Evolutionary conservation across 23 red algal genomes (phyloP).

Genomic region (Agarophyton chilense): DNA sequence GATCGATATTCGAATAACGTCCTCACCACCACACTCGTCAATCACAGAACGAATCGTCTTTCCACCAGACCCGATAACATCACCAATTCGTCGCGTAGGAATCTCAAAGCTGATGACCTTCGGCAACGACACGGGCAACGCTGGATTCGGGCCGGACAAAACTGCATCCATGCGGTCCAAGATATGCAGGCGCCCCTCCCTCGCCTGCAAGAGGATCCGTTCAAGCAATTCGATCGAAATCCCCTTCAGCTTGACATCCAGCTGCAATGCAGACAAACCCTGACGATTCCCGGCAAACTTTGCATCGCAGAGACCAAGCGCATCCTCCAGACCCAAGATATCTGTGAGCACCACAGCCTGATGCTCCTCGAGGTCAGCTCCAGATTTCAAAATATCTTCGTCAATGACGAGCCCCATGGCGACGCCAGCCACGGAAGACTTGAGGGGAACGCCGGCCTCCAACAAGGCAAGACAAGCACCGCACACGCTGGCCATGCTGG

Average conservation of each 20-base stretch:
- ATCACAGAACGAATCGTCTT: conserved; percentile 82
- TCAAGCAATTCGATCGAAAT: conserved; percentile 77
- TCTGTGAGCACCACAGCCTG: conserved; percentile 82
- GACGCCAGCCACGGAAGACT: conserved; percentile 81
- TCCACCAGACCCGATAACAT: conserved; percentile 91
- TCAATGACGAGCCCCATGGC: conserved; percentile 90
- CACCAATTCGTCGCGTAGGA: conserved; percentile 76
- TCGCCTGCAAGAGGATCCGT: conserved; percentile 72
- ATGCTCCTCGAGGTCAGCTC: not conserved
- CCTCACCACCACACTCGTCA: conserved; percentile 93
- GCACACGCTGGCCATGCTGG: conserved; percentile 93
- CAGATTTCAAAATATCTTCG: not conserved
- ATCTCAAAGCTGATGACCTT: conserved; percentile 68
- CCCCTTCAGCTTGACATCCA: conserved; percentile 97
- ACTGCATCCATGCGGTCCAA: conserved; percentile 78
- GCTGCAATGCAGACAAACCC: conserved; percentile 85
- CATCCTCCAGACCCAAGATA: conserved; percentile 97
- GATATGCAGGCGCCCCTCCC: conserved; percentile 64
- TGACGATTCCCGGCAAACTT: conserved; percentile 84
- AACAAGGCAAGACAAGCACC: conserved; percentile 91
- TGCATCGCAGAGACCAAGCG: conserved; percentile 90
- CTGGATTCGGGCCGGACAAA: conserved; percentile 5
- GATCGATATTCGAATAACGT: conserved; percentile 74
- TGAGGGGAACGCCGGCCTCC: conserved; percentile 92
- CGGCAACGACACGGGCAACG: conserved; percentile 79